Base-by-base conservation (phyloP, 176 grass and related monocot genomes). In the Areca catechu region DNA sequence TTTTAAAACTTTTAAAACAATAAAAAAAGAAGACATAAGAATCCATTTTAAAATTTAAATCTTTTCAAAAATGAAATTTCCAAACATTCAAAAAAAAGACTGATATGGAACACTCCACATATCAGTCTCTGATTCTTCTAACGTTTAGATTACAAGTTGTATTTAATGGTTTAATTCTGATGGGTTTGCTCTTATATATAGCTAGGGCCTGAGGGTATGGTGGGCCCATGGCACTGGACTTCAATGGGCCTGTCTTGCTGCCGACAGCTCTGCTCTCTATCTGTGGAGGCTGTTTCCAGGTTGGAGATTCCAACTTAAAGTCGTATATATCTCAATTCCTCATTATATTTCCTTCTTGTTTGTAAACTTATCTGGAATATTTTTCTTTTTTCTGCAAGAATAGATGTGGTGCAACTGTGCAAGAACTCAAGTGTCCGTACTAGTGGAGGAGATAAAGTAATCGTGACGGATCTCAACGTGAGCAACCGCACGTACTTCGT, bases 341-440 rank as follows among this genome's bases (percentile, higher is more conserved):
- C 18, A 19, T 28, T 62, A 12, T 7, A 34, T 9, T 5, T 34
- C 30, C 30, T 34, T 10, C 5, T 34, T 34, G 1, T 9, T 1
- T 34, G 7, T 6, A 34, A 34, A 34, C 30, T 34, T 1, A 34
- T 34, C 30, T 34, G 30, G 1, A 34, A 34, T 34, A 7, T 34
- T 34, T 34, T 34, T 34, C 7, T 34, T 34, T 7, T 34, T 34
- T 34, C 1, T 7, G 5, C 0, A 6, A 6, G 5, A 7, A 34
- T 65, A 95, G 91, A 83, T 88, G 21, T 64, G 83, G n/a, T 98
- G 93, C 87, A 85, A 85, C 63, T 81, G n/a, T 98, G 93, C 87
- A 85, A 85, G 78, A 80, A 85, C 72, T 9, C 16, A 7, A 50
- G 70, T 24, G 34, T 98, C 0, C 88, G 93, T 70, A 22, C 6